Percentiles rank a stretch among this genome's conserved stretches.
Conservation (phyloP, 306 rosid species). For the Dryas drummondii region DNA sequence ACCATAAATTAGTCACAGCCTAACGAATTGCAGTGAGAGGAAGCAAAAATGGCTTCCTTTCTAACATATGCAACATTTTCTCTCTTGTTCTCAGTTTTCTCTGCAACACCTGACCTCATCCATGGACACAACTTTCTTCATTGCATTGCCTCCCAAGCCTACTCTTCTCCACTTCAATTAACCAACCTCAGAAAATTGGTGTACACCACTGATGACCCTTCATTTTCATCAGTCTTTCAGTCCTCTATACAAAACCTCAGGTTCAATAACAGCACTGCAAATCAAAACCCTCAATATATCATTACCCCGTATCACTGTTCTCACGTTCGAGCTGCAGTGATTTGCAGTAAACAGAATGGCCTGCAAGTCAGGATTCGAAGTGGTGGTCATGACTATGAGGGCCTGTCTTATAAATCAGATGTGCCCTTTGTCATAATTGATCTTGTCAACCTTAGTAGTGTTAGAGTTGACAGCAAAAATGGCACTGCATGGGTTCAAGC, state of each 20-base stretch:
- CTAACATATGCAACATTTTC: not conserved
- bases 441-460: slow-evolving; percentile 7
- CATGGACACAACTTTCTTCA: not conserved
- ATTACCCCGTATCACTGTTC: not conserved
- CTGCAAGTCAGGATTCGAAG: slow-evolving; percentile 26
- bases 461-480: slow-evolving; percentile 2
- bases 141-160: not conserved
- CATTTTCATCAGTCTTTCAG: not conserved
- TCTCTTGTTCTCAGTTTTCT: slow-evolving; percentile 6
- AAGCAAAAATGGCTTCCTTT: not conserved
- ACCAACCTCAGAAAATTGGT: not conserved
- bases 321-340: slow-evolving; percentile 24
- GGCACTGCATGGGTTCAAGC: slow-evolving; percentile 64
- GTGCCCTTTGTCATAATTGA: slow-evolving; percentile 21
- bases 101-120: not conserved
- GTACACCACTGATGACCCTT: not conserved
- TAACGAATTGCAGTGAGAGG: not conserved
- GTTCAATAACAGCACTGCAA: not conserved
- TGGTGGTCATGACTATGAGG: slow-evolving; percentile 29
- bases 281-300: slow-evolving; percentile 5
- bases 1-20: not conserved
- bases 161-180: not conserved
- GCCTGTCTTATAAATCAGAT: slow-evolving; percentile 15
- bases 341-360: slow-evolving; percentile 11
- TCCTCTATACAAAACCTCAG: slow-evolving; percentile 20